These are phyloP conservation scores for Clonostachys byssicola DNA, from an alignment of 2,329 filamentous ascomycete species.

Conservation along the genomic window DNA sequence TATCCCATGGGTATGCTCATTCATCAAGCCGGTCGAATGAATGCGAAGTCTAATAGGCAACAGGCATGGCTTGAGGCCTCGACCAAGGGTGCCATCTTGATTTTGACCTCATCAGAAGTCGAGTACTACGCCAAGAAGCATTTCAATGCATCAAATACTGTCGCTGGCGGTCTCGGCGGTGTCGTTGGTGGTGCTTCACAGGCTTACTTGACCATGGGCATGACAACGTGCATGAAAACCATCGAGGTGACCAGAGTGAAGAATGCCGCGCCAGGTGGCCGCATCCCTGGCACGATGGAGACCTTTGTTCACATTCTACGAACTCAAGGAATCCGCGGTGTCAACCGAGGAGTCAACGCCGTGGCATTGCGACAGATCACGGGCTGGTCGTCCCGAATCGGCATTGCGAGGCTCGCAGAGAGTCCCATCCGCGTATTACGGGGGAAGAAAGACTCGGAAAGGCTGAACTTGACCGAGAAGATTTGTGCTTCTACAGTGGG, in stretches of 20 bases:
- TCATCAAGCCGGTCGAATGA: background rate
- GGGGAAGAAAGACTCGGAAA: slow-evolving; percentile 1
- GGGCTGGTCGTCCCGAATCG: slow-evolving; percentile 8
- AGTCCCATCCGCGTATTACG: slow-evolving; percentile 2
- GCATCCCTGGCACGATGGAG: slow-evolving; percentile 4
- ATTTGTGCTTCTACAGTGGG: slow-evolving; percentile 5
- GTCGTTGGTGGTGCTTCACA: slow-evolving; percentile 7
- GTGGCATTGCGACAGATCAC: slow-evolving; percentile 7
- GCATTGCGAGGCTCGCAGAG: slow-evolving; percentile 7
- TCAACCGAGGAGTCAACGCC: slow-evolving; percentile 8
- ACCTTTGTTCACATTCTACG: slow-evolving; percentile 6
- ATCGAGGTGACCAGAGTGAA: slow-evolving; percentile 6
- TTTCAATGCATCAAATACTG: background rate
- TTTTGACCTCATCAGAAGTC: background rate
- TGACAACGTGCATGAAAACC: slow-evolving; percentile 9
- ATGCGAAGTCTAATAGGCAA: background rate
- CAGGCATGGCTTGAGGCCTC: background rate
- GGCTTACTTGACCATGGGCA: slow-evolving; percentile 8
- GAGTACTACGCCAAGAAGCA: background rate
- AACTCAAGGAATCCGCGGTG: slow-evolving; percentile 6
- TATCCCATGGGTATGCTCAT: slow-evolving; percentile 7
- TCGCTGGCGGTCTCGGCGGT: slow-evolving; percentile 5
- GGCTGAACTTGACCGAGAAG: slow-evolving; percentile 3
- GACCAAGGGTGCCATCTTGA: background rate
- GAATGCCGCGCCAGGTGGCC: background rate